Base-by-base conservation (phyloP, 2,329 filamentous ascomycete species). In the Aspergillus sp. region DNA sequence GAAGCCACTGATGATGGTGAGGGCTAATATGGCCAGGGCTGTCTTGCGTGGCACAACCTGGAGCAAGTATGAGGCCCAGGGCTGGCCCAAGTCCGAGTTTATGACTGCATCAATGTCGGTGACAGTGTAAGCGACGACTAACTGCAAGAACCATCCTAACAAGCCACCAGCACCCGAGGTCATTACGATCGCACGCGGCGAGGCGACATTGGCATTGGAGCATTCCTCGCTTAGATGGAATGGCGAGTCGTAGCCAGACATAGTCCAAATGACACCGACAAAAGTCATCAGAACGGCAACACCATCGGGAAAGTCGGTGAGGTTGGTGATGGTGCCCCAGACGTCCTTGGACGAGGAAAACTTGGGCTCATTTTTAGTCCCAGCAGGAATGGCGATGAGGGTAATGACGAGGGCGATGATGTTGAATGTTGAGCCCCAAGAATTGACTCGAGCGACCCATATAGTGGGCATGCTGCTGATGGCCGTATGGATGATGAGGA, bases 221-320 rank as follows among this genome's bases (percentile, higher is more conserved):
- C 89, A 91, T 73, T 92, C 89, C 70, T 92, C 89, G 3, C 86
- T 83, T n/a, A 91, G 75, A 75, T 91, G 89, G 72, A 91, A 91
- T 0, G 88, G 85, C 0, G 83, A 83, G 72, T 90, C 88, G 70
- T 89, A 90, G 42, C 87, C 86, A 5, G 81, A 81, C 82, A 87
- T 88, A 5, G 86, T 89, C 87, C 87, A 89, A 63, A 90, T 88
- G 36, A 89, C 87, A 27, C 84, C 83, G 47, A 90, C 83, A 71
- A 91, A 92, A 21, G 83, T 86, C 88, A 91, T 90, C 25, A 91
- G 78, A 0, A 91, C 81, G 0, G 86, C 84, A 19, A 91, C 78
- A 17, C 89, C 89, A 57, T 87, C 81, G 0, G 88, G 87, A 70
- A 85, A 91, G 49, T 87, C 84, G 0, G 88, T 91, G 23, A 84